These are phyloP conservation scores for Aquanectria penicillioides DNA, from an alignment of 2,329 filamentous ascomycete genomes.

Conservation along the genomic window DNA sequence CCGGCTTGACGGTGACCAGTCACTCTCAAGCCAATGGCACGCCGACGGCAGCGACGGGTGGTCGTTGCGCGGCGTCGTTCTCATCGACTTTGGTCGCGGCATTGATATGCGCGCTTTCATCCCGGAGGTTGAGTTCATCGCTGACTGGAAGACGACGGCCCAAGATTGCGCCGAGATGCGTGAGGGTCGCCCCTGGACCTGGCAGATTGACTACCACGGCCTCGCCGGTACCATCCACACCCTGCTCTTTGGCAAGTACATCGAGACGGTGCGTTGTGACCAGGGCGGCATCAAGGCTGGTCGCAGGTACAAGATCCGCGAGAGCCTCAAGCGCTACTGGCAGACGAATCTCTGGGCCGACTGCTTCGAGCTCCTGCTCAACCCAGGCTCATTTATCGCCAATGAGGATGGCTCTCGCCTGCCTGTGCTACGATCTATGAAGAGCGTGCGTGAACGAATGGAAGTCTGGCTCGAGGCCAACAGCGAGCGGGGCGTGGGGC, in stretches of 20 bases:
- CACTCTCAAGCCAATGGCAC: conserved; percentile 72
- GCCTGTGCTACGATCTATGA: conserved; percentile 79
- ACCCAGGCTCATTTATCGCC: conserved; percentile 75
- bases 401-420: conserved; percentile 73
- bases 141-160: conserved; percentile 90
- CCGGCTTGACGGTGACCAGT: conserved; percentile 71
- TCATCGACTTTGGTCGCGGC: conserved; percentile 94
- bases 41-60: conserved; percentile 82
- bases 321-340: conserved; percentile 94
- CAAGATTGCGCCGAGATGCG: conserved; percentile 97
- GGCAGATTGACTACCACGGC: conserved; percentile 96
- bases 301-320: conserved; percentile 81
- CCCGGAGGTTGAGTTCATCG: conserved; percentile 81
- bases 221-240: conserved; percentile 88
- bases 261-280: conserved; percentile 76
- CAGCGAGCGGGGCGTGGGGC: conserved; percentile 80
- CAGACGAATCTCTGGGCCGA: conserved; percentile 90
- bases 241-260: conserved; percentile 93
- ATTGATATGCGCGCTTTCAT: conserved; percentile 92
- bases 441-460: conserved; percentile 77
- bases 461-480: conserved; percentile 84
- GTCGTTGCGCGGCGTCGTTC: conserved; percentile 79
- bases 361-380: conserved; percentile 86
- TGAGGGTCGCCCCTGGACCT: conserved; percentile 94
- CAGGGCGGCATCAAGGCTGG: conserved; percentile 65